A percentile compares a stretch with the other conserved stretches of the same genome.
phyloP scores from a whole-genome alignment of 805 yeast genomes.

The Ogataea wickerhamii region DNA sequence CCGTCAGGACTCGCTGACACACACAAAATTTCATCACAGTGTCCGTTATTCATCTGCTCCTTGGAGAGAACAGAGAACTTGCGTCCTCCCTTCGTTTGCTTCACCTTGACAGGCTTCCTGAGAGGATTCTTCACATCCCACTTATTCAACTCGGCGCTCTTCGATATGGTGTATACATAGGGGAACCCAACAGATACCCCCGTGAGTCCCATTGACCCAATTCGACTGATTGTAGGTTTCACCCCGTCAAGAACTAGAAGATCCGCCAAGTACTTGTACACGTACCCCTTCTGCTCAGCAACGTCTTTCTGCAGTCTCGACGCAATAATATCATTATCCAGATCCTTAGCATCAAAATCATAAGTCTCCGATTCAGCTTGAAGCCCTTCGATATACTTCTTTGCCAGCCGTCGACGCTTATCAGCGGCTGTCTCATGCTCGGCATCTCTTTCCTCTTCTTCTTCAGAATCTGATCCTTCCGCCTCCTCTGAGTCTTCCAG shows the following conservation, averaged over 20 bases:
- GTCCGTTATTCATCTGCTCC: slow-evolving; percentile 64
- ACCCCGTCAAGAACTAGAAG: slow-evolving; percentile 42
- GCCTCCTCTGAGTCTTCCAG: slow-evolving; percentile 18
- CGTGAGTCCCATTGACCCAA: slow-evolving; percentile 59
- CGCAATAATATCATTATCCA: slow-evolving; percentile 82
- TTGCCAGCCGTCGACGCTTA: slow-evolving; percentile 89
- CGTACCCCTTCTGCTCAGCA: slow-evolving; percentile 82
- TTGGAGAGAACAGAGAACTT: slow-evolving; percentile 39
- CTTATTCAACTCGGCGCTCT: slow-evolving; percentile 74
- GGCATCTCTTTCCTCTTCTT: slow-evolving; percentile 69
- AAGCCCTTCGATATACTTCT: slow-evolving; percentile 81
- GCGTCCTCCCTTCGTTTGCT: slow-evolving; percentile 61
- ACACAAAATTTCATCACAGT: slow-evolving; percentile 68
- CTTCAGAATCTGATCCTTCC: slow-evolving; percentile 37
- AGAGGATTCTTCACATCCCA: slow-evolving; percentile 60
- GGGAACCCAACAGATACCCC: slow-evolving; percentile 55
- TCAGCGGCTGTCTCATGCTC: slow-evolving; percentile 83
- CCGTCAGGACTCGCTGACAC: slow-evolving; percentile 89
- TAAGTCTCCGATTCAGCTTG: slow-evolving; percentile 51
- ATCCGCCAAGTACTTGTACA: slow-evolving; percentile 65
- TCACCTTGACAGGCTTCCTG: slow-evolving; percentile 63
- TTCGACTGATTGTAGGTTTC: slow-evolving; percentile 45
- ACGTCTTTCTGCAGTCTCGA: slow-evolving; percentile 82
- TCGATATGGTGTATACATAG: slow-evolving; percentile 73
- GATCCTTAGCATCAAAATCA: slow-evolving; percentile 83